Evolutionary conservation across 176 grass and related monocot species (phyloP), one percentile per base, ranked within the genome.

Genomic region (Poa pratensis): DNA sequence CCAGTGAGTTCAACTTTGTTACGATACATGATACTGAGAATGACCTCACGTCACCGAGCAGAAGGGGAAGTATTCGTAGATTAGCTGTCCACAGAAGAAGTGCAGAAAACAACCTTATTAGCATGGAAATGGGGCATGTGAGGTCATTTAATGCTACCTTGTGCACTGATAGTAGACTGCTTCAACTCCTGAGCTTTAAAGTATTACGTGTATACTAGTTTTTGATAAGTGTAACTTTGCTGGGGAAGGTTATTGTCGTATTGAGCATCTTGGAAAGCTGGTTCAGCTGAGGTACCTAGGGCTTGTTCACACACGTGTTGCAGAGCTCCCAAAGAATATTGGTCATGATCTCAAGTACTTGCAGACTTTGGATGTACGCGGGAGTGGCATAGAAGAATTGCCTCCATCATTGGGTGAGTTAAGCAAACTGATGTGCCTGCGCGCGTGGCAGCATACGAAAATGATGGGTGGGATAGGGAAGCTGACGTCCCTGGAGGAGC

Each of bases 251-350:
- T 32, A 32, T 32, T 32, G 26, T 17, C 5, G 27, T 32, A 13
- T 65, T 65, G 27, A 65, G 27, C 62, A 61, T 82, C 28, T 82
- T 7, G 64, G 65, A 2, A 17, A 82, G 49, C 7, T 82, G 22
- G 6, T 4, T 69, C 32, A 70, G 26, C 16, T 82, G 30, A 82
- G 49, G 49, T 82, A 82, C 32, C 30, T 82, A 16, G 49, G 80
- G 15, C 28, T 79, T 4, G 0, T 22, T 5, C 4, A 80, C 42
- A 16, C 8, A 0, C 42, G 0, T 10, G 42, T 43, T 43, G 9
- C 42, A 43, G 42, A 43, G 42, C 42, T 43, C 42, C 42, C 42
- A 43, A 43, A 10, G 42, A 43, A 43, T 43, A 43, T 43, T 43
- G 42, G 42, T 43, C 42, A 43, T 3, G 45, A 53, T 53, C 51